A percentile compares a stretch with the other conserved stretches of the same genome.
phyloP scores from a whole-genome alignment of 768 basidiomycete genomes.

The Russula griseocarnosa region DNA sequence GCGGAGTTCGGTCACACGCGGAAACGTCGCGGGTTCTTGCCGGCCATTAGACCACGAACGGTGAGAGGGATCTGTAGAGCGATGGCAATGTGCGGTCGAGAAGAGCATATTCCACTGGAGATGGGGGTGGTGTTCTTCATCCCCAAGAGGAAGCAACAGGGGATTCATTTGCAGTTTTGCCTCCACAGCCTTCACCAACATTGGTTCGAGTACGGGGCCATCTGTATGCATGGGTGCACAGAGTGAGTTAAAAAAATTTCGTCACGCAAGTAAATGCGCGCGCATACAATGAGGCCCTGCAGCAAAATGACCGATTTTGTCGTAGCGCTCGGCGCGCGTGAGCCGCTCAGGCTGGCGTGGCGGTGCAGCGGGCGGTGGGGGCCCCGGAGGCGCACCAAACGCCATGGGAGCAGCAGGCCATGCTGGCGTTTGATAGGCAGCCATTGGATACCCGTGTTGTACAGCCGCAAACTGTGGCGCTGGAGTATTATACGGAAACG shows the following conservation, averaged over 20 bases:
- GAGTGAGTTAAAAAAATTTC: background rate
- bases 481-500: constrained; percentile 20
- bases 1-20: constrained; percentile 50
- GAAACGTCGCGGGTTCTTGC: constrained; percentile 60
- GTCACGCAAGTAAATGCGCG: constrained; percentile 19
- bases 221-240: constrained; percentile 39
- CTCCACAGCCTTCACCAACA: constrained; percentile 48
- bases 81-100: constrained; percentile 53
- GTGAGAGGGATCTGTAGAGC: constrained; percentile 54
- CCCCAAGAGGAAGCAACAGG: constrained; percentile 46
- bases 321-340: constrained; percentile 35
- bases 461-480: constrained; percentile 19
- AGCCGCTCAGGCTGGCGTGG: constrained; percentile 31
- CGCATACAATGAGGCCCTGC: constrained; percentile 45
- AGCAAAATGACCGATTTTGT: constrained; percentile 37
- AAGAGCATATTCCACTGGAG: constrained; percentile 77
- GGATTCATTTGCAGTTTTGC: constrained; percentile 56
- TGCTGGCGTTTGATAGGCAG: constrained; percentile 16
- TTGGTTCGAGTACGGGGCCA: constrained; percentile 66
- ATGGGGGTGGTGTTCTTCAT: constrained; percentile 45
- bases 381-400: constrained; percentile 12
- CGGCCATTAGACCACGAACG: constrained; percentile 68
- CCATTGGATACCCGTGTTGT: constrained; percentile 22
- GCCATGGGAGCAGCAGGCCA: constrained; percentile 14
- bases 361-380: constrained; percentile 29